Evolutionary conservation across 306 rosid species (phyloP).

Genomic region (Hippophae tibetana): DNA sequence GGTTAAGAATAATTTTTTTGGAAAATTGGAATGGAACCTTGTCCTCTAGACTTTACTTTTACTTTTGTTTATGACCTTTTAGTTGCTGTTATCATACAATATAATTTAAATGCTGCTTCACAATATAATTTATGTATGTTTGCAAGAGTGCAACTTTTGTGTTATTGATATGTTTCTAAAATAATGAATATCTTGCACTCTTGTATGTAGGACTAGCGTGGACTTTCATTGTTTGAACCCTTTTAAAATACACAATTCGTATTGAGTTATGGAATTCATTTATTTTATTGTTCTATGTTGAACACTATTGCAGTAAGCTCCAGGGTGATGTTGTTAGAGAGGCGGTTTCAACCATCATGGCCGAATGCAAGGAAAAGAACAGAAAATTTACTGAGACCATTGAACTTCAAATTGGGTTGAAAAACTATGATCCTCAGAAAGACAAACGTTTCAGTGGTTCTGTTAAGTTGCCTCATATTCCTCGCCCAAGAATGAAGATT

Average conservation of each 20-base stretch:
- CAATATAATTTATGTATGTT: no score
- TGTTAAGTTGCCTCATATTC: slow-evolving; percentile 73
- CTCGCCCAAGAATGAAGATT: slow-evolving; percentile 79
- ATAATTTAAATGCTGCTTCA: no score
- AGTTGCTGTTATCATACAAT: no score
- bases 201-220: no score
- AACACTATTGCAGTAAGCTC: slow-evolving; percentile 53
- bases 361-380: slow-evolving; percentile 43
- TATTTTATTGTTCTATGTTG: background rate
- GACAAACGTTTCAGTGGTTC: slow-evolving; percentile 87
- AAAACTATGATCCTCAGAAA: slow-evolving; percentile 81
- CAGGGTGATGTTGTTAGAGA: slow-evolving; percentile 70
- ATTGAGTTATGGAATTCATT: background rate
- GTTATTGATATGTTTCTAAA: no score
- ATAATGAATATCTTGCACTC: no score
- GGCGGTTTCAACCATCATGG: slow-evolving; percentile 41
- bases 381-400: slow-evolving; percentile 66
- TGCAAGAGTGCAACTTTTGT: no score
- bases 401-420: slow-evolving; percentile 79
- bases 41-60: no score
- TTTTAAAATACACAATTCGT: background rate
- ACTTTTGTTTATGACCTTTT: no score
- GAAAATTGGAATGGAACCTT: no score
- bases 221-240: background rate
- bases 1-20: no score